Conservation (phyloP, 331 rosid species). For the Rhamnella rubrinervis region DNA sequence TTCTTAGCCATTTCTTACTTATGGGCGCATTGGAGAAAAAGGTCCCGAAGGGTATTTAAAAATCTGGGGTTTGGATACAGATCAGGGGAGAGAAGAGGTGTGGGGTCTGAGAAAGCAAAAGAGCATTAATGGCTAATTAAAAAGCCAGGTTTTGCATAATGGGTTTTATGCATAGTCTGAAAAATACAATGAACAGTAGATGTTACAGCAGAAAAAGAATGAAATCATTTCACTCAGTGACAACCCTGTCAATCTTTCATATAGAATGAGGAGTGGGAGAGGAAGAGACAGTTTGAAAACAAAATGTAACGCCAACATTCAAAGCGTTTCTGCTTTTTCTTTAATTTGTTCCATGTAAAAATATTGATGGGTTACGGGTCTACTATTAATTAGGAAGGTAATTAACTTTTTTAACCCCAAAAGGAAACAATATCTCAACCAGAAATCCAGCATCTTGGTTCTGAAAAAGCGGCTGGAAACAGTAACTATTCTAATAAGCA, state of each 20-base stretch:
- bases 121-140: slow-evolving; percentile 24
- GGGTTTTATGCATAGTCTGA: neutral
- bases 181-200: no score
- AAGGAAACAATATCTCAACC: neutral
- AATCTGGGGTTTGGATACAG: slow-evolving; percentile 15
- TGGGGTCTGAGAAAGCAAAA: slow-evolving; percentile 16
- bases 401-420: no score
- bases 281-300: neutral
- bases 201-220: neutral
- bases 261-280: neutral
- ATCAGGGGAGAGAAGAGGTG: neutral
- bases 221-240: neutral
- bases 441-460: neutral
- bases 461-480: no score
- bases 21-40: neutral
- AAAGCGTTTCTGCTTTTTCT: neutral
- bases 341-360: neutral
- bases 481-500: no score
- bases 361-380: no score
- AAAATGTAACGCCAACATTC: neutral
- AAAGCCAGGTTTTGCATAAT: neutral
- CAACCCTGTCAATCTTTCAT: neutral
- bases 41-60: slow-evolving; percentile 5
- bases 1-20: slow-evolving; percentile 37
- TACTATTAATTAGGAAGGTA: no score